A percentile compares a stretch with the other conserved stretches of the same genome.
Evolutionary conservation across 1,284 basidiomycete species (phyloP).

Genomic region (Heterobasidion parviporum): DNA sequence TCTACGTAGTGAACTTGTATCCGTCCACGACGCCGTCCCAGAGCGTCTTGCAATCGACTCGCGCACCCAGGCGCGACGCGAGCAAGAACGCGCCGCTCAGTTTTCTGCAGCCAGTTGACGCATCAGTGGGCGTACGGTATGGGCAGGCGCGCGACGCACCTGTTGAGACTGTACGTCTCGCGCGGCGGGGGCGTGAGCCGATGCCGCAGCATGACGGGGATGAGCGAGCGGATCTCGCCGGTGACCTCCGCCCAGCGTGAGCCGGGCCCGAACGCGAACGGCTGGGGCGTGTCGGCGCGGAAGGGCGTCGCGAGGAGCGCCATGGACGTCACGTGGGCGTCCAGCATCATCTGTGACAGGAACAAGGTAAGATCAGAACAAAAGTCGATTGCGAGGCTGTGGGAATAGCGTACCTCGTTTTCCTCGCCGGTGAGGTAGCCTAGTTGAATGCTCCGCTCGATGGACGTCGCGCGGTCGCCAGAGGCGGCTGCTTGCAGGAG

Average conservation of each 20-base stretch:
- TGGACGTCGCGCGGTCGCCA: slow-evolving; percentile 65
- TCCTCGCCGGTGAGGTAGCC: slow-evolving; percentile 92
- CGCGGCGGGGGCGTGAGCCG: slow-evolving; percentile 83
- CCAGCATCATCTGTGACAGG: slow-evolving; percentile 64
- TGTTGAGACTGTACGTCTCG: slow-evolving; percentile 93
- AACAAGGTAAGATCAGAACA: background rate
- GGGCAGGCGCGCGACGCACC: slow-evolving; percentile 27
- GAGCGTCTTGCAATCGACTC: slow-evolving; percentile 65
- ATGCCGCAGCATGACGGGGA: slow-evolving; percentile 88
- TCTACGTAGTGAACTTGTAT: slow-evolving; percentile 11
- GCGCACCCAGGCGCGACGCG: slow-evolving; percentile 75
- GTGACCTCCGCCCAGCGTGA: slow-evolving; percentile 67
- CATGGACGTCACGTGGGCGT: slow-evolving; percentile 86
- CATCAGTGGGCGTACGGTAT: background rate
- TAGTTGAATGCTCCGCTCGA: slow-evolving; percentile 68
- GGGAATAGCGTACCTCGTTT: slow-evolving; percentile 46
- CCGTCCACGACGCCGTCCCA: slow-evolving; percentile 57
- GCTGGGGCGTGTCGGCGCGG: slow-evolving; percentile 50
- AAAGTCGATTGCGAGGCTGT: background rate
- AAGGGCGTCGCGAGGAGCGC: slow-evolving; percentile 79
- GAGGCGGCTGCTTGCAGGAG: slow-evolving; percentile 74
- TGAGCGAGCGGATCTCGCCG: slow-evolving; percentile 65
- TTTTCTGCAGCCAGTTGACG: slow-evolving; percentile 49
- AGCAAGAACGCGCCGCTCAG: slow-evolving; percentile 90
- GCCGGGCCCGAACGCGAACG: slow-evolving; percentile 64